A percentile compares a stretch with the other conserved stretches of the same genome.
These are phyloP conservation scores for Alternaria dauci DNA, from an alignment of 2,329 filamentous ascomycete genomes.

Conservation along the genomic window DNA sequence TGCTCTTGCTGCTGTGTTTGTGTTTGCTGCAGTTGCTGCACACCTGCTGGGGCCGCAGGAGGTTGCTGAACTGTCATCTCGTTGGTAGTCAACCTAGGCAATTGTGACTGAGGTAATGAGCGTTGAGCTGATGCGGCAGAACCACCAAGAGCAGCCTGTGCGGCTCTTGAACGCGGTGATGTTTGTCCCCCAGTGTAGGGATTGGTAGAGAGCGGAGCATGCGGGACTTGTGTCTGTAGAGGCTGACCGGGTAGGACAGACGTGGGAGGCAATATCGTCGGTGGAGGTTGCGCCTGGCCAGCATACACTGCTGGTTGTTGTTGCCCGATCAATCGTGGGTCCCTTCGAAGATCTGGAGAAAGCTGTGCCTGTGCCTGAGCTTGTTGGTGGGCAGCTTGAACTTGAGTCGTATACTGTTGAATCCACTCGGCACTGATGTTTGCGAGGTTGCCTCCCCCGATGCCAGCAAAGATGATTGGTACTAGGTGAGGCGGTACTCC, in stretches of 20 bases:
- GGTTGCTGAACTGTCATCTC: conserved; percentile 61
- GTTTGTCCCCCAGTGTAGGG: conserved; percentile 41
- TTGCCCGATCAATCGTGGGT: conserved; percentile 54
- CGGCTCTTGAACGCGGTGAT: conserved; percentile 48
- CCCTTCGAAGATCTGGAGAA: conserved; percentile 55
- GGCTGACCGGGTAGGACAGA: conserved; percentile 51
- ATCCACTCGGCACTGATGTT: conserved; percentile 60
- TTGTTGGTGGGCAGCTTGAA: conserved; percentile 56
- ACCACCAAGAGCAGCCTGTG: conserved; percentile 39
- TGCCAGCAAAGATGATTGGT: conserved; percentile 63
- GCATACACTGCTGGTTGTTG: conserved; percentile 43
- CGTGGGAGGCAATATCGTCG: conserved; percentile 43
- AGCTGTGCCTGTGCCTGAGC: conserved; percentile 51
- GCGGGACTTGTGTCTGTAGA: conserved; percentile 47
- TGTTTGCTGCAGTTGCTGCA: conserved; percentile 56
- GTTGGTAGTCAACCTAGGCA: conserved; percentile 62
- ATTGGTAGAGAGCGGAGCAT: conserved; percentile 52
- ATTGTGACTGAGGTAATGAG: conserved; percentile 56
- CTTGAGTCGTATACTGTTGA: conserved; percentile 58
- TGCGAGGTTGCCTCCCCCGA: conserved; percentile 58
- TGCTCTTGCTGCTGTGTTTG: conserved; percentile 67
- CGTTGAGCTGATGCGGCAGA: conserved; percentile 55
- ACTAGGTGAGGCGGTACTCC: conserved; percentile 62
- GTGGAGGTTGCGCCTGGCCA: conserved; percentile 41
- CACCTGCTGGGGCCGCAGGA: conserved; percentile 50